Conservation (phyloP, 495 filamentous ascomycete genomes). For the Usnea hakonensis region DNA sequence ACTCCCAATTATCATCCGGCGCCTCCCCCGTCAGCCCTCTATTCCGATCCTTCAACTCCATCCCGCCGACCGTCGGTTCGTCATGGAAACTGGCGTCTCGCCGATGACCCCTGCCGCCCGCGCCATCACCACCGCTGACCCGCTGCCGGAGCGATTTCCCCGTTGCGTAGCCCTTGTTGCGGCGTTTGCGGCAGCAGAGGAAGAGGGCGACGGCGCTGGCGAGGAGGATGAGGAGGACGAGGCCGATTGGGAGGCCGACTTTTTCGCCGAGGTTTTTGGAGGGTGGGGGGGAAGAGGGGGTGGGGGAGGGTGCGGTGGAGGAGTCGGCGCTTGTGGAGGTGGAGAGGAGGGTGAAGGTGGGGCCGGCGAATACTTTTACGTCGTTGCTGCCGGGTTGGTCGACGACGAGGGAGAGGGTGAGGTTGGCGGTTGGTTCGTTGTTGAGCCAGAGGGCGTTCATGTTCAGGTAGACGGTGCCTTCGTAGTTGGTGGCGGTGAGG, state of each 20-base stretch:
- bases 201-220: conserved; percentile 4
- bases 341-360: conserved; percentile 4
- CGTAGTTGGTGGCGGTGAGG: conserved; percentile 4
- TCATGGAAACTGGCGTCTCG: conserved; percentile 18
- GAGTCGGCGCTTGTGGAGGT: not conserved
- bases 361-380: not conserved
- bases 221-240: conserved; percentile 13
- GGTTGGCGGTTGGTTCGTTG: not conserved
- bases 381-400: not conserved
- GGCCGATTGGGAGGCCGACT: conserved; percentile 20
- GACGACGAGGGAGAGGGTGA: conserved; percentile 11
- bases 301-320: not conserved
- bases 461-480: conserved; percentile 9
- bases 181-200: conserved; percentile 27
- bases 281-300: not conserved
- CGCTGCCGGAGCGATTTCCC: conserved; percentile 4
- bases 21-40: not conserved
- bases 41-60: conserved; percentile 18
- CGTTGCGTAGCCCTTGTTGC: conserved; percentile 12
- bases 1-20: conserved; percentile 10
- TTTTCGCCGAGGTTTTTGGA: conserved; percentile 18
- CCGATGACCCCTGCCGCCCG: conserved; percentile 5
- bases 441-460: conserved; percentile 10
- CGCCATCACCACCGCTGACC: not conserved
- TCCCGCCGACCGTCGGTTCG: conserved; percentile 16